These are phyloP conservation scores for Ophiorrhiza pumila DNA, from an alignment of 257 asterid genomes.

Conservation along the genomic window DNA sequence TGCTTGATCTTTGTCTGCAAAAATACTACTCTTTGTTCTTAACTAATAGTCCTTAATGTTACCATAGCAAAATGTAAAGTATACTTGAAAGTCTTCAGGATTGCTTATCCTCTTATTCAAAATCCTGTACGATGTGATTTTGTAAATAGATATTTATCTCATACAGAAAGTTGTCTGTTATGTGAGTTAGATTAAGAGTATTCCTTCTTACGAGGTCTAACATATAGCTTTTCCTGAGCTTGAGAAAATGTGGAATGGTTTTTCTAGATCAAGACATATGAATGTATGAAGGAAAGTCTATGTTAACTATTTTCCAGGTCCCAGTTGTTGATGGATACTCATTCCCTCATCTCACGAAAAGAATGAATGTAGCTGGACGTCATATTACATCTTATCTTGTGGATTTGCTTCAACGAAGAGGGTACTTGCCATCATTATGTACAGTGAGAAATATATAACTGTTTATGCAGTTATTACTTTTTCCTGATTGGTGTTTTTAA, in stretches of 20 bases:
- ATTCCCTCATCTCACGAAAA: slow-evolving; percentile 93
- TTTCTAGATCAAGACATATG: background rate
- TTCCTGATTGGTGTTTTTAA: slow-evolving; percentile 13
- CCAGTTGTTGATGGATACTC: slow-evolving; percentile 99
- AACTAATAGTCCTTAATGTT: background rate
- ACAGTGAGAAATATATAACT: slow-evolving; percentile 13
- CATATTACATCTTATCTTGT: slow-evolving; percentile 90
- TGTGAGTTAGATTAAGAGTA: background rate
- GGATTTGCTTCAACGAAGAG: slow-evolving; percentile 87
- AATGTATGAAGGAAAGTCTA: background rate
- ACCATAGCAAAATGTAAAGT: no score
- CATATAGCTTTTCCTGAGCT: background rate
- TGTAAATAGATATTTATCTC: background rate
- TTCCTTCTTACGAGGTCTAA: background rate
- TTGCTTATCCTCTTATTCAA: background rate
- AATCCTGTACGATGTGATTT: background rate
- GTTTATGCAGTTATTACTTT: slow-evolving; percentile 11
- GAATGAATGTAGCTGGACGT: slow-evolving; percentile 97
- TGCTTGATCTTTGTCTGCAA: background rate
- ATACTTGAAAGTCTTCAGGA: background rate
- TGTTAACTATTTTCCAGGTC: slow-evolving; percentile 48
- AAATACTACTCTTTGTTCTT: background rate
- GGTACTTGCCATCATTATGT: slow-evolving; percentile 46
- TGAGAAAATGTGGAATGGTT: background rate
- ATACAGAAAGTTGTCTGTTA: background rate